These are phyloP conservation scores for Psilocybe tampanensis DNA, from an alignment of 768 basidiomycete species.

Conservation along the genomic window DNA sequence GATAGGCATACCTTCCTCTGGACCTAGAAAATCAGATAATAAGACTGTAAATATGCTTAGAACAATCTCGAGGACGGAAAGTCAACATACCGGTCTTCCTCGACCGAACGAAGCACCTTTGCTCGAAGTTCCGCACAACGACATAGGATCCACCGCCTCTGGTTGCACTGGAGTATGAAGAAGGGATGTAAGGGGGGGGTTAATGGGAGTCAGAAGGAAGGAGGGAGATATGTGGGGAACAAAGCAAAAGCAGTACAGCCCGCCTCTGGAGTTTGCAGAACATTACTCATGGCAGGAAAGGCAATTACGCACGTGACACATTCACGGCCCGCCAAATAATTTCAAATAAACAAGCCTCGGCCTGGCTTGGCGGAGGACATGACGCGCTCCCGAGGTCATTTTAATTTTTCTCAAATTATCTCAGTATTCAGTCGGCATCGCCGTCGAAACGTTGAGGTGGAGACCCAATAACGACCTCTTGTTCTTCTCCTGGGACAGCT, in stretches of 20 bases:
- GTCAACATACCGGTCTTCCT: conserved; percentile 47
- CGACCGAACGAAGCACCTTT: conserved; percentile 58
- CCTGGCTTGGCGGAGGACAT: too few relatives aligned
- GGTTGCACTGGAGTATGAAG: not conserved
- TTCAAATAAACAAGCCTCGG: too few relatives aligned
- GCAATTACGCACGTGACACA: conserved; percentile 15
- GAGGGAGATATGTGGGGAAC: conserved; percentile 6
- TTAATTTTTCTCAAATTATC: too few relatives aligned
- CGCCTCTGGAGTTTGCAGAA: too few relatives aligned
- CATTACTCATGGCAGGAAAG: conserved; percentile 8
- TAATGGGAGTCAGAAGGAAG: not conserved
- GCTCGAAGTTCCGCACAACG: conserved; percentile 58
- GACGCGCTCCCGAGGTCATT: too few relatives aligned
- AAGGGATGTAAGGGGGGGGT: not conserved
- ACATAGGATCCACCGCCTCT: conserved; percentile 35
- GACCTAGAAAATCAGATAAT: conserved; percentile 30
- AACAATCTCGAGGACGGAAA: not conserved
- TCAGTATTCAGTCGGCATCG: too few relatives aligned
- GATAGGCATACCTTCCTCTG: conserved; percentile 44
- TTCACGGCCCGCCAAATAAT: too few relatives aligned
- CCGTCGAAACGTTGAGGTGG: too few relatives aligned
- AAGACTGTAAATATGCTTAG: conserved; percentile 3
- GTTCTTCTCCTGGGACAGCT: too few relatives aligned
- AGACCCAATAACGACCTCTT: too few relatives aligned
- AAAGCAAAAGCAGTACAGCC: conserved; percentile 1